Evolutionary conservation across 2,329 filamentous ascomycete species (phyloP).

Genomic region (Trichoderma oligosporum): DNA sequence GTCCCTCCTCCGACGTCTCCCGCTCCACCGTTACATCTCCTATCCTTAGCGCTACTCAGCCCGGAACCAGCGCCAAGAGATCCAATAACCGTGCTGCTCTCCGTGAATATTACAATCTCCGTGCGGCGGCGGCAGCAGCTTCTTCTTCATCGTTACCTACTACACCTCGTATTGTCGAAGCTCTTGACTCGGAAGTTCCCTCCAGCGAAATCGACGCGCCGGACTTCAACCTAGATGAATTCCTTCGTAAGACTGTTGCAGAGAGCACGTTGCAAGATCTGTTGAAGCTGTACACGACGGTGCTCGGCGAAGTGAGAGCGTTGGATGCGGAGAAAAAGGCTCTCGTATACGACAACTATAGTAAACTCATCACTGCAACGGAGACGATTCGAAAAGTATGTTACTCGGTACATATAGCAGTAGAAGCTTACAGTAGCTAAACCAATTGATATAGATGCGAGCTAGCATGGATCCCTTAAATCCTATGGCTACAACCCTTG

Average conservation of each 20-base stretch:
- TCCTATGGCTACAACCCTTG: constrained; percentile 68
- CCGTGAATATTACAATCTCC: constrained; percentile 89
- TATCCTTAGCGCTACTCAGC: constrained; percentile 31
- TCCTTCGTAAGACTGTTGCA: constrained; percentile 59
- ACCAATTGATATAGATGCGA: constrained; percentile 56
- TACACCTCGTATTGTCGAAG: constrained; percentile 43
- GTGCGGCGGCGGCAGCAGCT: constrained; percentile 41
- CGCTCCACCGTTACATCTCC: constrained; percentile 59
- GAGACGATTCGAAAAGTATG: constrained; percentile 81
- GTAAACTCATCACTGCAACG: constrained; percentile 91
- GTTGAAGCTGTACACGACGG: constrained; percentile 64
- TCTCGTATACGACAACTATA: constrained; percentile 97
- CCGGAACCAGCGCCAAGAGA: constrained; percentile 35
- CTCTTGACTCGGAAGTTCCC: constrained; percentile 54
- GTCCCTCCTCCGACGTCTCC: constrained; percentile 66
- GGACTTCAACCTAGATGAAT: constrained; percentile 69
- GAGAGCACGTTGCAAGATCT: constrained; percentile 64
- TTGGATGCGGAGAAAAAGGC: constrained; percentile 96
- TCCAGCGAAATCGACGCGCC: constrained; percentile 68
- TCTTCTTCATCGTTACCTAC: constrained; percentile 35
- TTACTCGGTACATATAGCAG: neutral
- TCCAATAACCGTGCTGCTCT: constrained; percentile 77
- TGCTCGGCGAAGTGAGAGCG: constrained; percentile 78
- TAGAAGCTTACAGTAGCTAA: neutral
- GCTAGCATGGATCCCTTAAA: constrained; percentile 76